A percentile compares a stretch with the other conserved stretches of the same genome.
Conservation (phyloP, 2,329 filamentous ascomycete genomes). For the Botrytis galanthina region DNA sequence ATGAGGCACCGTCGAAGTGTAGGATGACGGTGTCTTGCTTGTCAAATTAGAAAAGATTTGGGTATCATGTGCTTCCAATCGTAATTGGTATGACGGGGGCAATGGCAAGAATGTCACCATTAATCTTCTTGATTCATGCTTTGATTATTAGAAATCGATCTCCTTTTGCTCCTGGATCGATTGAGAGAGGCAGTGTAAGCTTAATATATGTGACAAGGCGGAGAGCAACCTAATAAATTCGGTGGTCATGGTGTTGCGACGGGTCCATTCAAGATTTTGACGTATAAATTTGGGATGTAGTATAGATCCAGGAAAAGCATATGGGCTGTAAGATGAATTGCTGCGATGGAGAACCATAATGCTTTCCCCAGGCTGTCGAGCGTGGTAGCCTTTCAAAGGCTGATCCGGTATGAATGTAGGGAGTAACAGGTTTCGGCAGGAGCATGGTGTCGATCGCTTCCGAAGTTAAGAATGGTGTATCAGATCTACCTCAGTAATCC, state of each 20-base stretch:
- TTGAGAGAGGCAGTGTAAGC: not conserved
- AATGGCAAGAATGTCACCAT: not conserved
- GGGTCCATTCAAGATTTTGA: not conserved
- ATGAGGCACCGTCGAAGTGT: conserved; percentile 50
- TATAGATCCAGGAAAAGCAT: not conserved
- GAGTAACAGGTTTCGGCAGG: not conserved
- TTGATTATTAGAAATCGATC: not conserved
- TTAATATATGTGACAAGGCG: not conserved
- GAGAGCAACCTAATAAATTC: not conserved
- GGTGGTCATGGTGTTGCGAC: not conserved
- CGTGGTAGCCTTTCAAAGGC: not conserved
- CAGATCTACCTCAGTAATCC: not conserved
- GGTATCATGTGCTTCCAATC: conserved; percentile 36
- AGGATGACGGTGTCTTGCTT: conserved; percentile 38
- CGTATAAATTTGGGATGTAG: not conserved
- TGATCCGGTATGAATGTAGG: not conserved
- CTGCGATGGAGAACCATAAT: not conserved
- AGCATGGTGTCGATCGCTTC: not conserved
- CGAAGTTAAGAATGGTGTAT: not conserved
- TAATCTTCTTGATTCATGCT: not conserved
- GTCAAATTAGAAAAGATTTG: conserved; percentile 4
- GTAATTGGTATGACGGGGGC: too few relatives aligned
- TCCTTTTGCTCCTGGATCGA: not conserved
- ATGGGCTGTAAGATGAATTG: not conserved
- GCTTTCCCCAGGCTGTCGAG: not conserved